These are phyloP conservation scores for Backusella australiensis DNA, from an alignment of 192 early-diverging fungal genomes.

Conservation along the genomic window DNA sequence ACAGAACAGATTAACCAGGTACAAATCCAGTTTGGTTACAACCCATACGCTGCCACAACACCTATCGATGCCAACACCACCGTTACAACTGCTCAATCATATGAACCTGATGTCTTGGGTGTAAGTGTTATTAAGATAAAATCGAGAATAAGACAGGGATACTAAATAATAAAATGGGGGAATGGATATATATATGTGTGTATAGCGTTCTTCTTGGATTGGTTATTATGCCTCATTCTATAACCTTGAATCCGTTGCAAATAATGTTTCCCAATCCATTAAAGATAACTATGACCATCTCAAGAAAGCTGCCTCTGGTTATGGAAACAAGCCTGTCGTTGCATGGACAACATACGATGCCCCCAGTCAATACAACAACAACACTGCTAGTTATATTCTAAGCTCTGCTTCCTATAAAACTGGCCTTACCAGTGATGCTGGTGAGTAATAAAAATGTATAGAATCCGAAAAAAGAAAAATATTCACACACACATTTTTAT, in stretches of 20 bases:
- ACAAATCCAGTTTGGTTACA: conserved; percentile 43
- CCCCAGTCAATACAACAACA: conserved; percentile 63
- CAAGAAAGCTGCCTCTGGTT: conserved; percentile 34
- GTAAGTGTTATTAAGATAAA: conserved; percentile 31
- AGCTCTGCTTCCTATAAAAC: conserved; percentile 57
- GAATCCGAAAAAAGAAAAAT: not conserved
- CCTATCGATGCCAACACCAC: conserved; percentile 41
- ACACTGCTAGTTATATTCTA: conserved; percentile 62
- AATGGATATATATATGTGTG: conserved; percentile 20
- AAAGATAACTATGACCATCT: conserved; percentile 60
- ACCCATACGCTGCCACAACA: conserved; percentile 32
- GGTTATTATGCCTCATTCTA: conserved; percentile 63
- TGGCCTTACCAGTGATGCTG: conserved; percentile 63
- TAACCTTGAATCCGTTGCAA: conserved; percentile 57
- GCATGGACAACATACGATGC: conserved; percentile 63
- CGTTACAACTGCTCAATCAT: conserved; percentile 43
- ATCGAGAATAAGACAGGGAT: not conserved
- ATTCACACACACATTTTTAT: not conserved
- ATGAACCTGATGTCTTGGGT: conserved; percentile 48
- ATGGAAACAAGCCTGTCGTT: conserved; percentile 43
- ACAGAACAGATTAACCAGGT: conserved; percentile 46
- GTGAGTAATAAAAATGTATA: conserved; percentile 20
- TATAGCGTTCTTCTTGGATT: conserved; percentile 57
- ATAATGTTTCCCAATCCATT: conserved; percentile 42
- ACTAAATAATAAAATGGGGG: not conserved